Evolutionary conservation across 2,329 filamentous ascomycete genomes (phyloP), one percentile per base, ranked within the genome.

Genomic region (Aspergillus sp.): DNA sequence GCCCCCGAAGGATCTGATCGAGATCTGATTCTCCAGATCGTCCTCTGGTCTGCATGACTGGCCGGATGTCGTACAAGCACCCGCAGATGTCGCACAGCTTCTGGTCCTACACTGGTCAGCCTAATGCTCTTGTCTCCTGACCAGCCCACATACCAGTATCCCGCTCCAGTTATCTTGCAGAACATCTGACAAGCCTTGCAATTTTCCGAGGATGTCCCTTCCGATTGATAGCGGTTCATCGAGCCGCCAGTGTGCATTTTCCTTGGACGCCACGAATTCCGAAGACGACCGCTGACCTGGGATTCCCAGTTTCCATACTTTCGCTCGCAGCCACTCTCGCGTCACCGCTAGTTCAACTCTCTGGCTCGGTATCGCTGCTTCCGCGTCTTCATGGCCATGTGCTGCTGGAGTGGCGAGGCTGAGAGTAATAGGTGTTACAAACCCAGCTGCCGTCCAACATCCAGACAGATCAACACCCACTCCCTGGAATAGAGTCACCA

Each of bases 51-150:
- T 54, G 51, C 34, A 48, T 54, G 33, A 41, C 51, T 4, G 51
- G 33, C 20, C 20, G 42, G 20, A 54, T 41, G 44, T 54, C 51
- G 34, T 27, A 54, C 51, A 54, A 37, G 33, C 51, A 48, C 51
- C 48, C 44, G 51, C 51, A 54, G 51, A 54, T 48, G 44, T 54
- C 44, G 33, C 34, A 48, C 51, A 54, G 42, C 42, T 47, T 54
- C 20, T 54, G 33, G 22, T 54, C 51, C 51, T 54, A 54, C 44
- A 2, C 44, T 41, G 33, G 34, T 54, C 51, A 40, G 49, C 42
- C 40, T 41, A 44, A 47, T 39, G 37, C 17, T 27, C 41, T 7
- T 41, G 51, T 47, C 51, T 47, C 51, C 42, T 54, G 51, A 48
- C 44, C 19, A 39, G 8, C 5, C 19, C 15, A 54, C 51, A 12